Base-by-base conservation (phyloP, 768 basidiomycete species). In the Pulveroboletus sp. region DNA sequence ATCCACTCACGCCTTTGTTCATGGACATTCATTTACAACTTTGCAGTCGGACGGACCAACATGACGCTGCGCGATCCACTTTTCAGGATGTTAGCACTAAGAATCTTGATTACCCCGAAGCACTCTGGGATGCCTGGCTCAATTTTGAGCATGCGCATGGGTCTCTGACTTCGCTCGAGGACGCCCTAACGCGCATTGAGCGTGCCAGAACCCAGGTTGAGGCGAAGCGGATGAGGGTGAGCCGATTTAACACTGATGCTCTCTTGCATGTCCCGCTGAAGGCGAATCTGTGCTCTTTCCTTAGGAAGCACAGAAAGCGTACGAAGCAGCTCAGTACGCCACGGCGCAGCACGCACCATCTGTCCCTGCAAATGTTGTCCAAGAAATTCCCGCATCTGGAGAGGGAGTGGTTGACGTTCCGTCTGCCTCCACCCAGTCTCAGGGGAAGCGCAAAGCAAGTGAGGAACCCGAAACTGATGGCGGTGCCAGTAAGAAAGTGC, bases 81-180 rank as follows among this genome's bases (percentile, higher is more conserved):
- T 95, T 90, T 64, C 67, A 72, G 35, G 81, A 84, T 50, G 73
- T 88, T 5, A 78, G 82, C 24, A 72, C 74, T 37, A 87, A 87
- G 63, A 80, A 85, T 42, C 58, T 98, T 33, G 95, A 99, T 67
- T 98, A 94, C 87, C 94, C 97, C 0, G 95, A 99, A 66, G 87
- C 85, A 10, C 72, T 98, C 8, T 95, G 90, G 84, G 90, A 94
- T 47, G 85, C 89, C 1, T 95, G 91, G 89, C 61, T 85, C 16
- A 69, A 76, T n/a, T 97, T 97, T 59, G 95, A 97, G 64, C 81
- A 90, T 55, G 69, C 87, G 4, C 76, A 93, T 58, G 95, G 95
- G 1, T 76, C 80, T 20, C 72, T 90, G 13, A 72, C 78, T 24
- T 80, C 83, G 32, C 72, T 90, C 24, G 82, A 90, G 33, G 69